Percentiles rank a stretch among this genome's conserved stretches.
These are phyloP conservation scores for Limnanthes douglasii DNA, from an alignment of 345 rosid genomes.

Conservation along the genomic window DNA sequence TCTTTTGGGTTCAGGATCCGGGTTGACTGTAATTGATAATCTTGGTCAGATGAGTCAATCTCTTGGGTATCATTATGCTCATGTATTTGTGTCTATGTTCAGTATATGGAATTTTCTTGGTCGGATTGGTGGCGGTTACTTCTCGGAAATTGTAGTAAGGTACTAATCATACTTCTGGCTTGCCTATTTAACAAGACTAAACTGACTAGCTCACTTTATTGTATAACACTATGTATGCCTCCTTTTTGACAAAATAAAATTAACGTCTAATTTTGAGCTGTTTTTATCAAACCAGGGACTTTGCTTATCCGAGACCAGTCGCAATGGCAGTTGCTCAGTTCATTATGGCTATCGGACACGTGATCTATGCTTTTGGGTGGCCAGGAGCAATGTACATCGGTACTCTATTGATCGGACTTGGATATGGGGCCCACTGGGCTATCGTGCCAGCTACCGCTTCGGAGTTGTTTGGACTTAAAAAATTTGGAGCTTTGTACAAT, in stretches of 20 bases:
- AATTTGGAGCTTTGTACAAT: conserved; percentile 88
- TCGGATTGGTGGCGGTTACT: conserved; percentile 89
- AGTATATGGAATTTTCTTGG: conserved; percentile 99
- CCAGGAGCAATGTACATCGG: conserved; percentile 87
- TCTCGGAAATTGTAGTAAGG: conserved; percentile 89
- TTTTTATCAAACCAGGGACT: conserved; percentile 27
- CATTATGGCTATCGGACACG: conserved; percentile 78
- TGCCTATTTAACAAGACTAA: no score
- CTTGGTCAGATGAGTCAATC: conserved; percentile 98
- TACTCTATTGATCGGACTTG: conserved; percentile 79
- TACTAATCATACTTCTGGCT: conserved; percentile 8
- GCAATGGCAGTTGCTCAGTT: conserved; percentile 80
- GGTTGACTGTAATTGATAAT: conserved; percentile 91
- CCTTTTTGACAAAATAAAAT: no score
- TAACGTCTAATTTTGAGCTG: conserved; percentile 6
- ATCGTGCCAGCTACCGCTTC: conserved; percentile 97
- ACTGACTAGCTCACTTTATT: background rate
- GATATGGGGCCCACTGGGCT: conserved; percentile 99
- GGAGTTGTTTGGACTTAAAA: conserved; percentile 89
- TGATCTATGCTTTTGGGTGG: conserved; percentile 89
- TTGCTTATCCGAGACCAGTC: conserved; percentile 80
- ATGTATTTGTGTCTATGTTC: conserved; percentile 87
- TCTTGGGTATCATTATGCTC: conserved; percentile 62
- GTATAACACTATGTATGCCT: no score
- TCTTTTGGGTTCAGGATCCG: conserved; percentile 89